Conservation (phyloP, 192 early-diverging fungal genomes). For the Diversispora eburnea region DNA sequence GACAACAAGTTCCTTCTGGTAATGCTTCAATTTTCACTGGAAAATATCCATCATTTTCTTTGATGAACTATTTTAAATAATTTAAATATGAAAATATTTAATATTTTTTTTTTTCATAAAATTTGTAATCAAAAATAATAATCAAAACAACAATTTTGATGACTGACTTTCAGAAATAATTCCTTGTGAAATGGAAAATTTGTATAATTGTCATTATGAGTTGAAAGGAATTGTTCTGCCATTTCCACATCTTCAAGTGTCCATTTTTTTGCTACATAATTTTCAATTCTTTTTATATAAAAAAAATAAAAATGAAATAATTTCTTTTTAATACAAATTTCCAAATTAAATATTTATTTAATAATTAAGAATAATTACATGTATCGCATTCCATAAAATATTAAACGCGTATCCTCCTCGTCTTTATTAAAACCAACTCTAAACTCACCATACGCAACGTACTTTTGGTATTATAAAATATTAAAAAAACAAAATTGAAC, state of each 20-base stretch:
- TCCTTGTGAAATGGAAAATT: conserved; percentile 73
- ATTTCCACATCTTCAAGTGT: conserved; percentile 62
- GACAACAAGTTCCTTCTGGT: conserved; percentile 75
- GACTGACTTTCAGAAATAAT: conserved; percentile 62
- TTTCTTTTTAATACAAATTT: too few relatives aligned
- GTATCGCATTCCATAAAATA: conserved; percentile 85
- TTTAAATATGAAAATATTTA: background rate
- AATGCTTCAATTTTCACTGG: conserved; percentile 78
- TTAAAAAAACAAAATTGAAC: background rate
- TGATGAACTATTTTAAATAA: conserved; percentile 53
- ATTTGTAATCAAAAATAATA: background rate
- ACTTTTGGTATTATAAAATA: conserved; percentile 32
- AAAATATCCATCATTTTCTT: conserved; percentile 79
- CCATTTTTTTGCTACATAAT: conserved; percentile 67
- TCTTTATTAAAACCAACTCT: conserved; percentile 65
- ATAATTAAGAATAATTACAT: conserved; percentile 40
- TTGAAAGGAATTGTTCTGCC: conserved; percentile 68
- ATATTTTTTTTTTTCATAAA: background rate
- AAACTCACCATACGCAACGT: conserved; percentile 83
- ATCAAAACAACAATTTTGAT: background rate
- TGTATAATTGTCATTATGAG: conserved; percentile 66
- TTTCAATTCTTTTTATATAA: conserved; percentile 54
- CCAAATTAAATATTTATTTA: background rate
- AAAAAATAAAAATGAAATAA: too few relatives aligned
- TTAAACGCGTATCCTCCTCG: conserved; percentile 64